Evolutionary conservation across 2,329 filamentous ascomycete species (phyloP), one percentile per base, ranked within the genome.

Genomic region (Phoma herbarum): DNA sequence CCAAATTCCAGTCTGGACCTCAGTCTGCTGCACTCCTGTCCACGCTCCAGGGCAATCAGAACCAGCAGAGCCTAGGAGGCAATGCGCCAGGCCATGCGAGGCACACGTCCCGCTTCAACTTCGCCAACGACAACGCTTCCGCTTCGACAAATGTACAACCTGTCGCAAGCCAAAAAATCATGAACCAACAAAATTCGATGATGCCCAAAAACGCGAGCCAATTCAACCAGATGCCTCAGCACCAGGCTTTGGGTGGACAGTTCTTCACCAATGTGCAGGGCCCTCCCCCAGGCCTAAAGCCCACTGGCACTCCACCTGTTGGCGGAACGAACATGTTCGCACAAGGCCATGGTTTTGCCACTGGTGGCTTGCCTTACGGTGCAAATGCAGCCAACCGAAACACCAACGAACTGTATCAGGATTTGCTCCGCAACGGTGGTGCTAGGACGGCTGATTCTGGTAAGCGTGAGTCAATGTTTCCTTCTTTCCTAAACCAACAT

Each of bases 391-490:
- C 84, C 60, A 87, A 88, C 61, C 93, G 95, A 79, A 93, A 96
- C 69, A 86, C 84, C 65, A 85, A 88, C 66, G 90, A 93, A 67
- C 86, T 96, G 80, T 76, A 76, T 68, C 90, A 93, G 77, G 91
- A 92, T 76, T 83, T 97, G 73, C 85, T 96, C 74, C 88, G 93
- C 73, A 86, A 86, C 72, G 85, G 85, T 76, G 87, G 85, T 77
- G 86, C 84, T 78, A 90, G 92, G 80, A 84, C 85, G 78, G 89
- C 91, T 81, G 93, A 96, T 82, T 86, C 88, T 80, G 89, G 88
- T 88, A 97, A 97, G 92, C 93, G 93, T 97, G 93, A 97, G 93
- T 97, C 90, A 85, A 90, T 92, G 85, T 90, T 93, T 88, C 91
- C 92, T 89, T 91, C 90, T 83, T 91, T 93, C 82, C 88, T 91